Evolutionary conservation across 2,329 filamentous ascomycete genomes (phyloP), one percentile per base, ranked within the genome.

Genomic region (Nemania sp.): DNA sequence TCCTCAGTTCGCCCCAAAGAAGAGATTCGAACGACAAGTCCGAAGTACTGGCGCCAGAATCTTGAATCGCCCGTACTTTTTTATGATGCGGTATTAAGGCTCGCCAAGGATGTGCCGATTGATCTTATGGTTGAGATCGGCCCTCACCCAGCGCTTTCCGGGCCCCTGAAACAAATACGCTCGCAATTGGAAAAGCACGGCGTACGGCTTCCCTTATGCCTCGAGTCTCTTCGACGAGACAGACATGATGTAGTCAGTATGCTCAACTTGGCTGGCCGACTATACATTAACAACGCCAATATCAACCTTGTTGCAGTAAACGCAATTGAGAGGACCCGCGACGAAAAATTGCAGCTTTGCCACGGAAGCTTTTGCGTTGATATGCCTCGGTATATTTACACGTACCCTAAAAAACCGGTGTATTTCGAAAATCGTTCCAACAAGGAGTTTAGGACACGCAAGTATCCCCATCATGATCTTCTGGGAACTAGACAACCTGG

Each of bases 101-200:
- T 62, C 2, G 20, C 47, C 6, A 20, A 18, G 13, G 27, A 62
- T 18, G 57, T 35, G 3, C n/a, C 43, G 3, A 3, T 59, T 1
- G 54, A 63, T 24, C 32, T 66, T 2, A 3, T 66, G 29, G 49
- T 69, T 1, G 67, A 61, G n/a, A 49, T 69, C 7, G 63, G 67
- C 15, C 58, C 63, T n/a, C 58, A 64, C 13, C 45, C 57, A 15
- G 63, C 63, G 2, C 27, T 69, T n/a, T 20, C 10, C 3, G 56
- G 57, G 0, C 66, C 62, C 1, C 7, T 69, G 5, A 56, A 59
- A n/a, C 66, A 68, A 24, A 66, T 67, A 15, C 43, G 62, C 15
- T 18, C 32, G 20, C 3, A 18, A 10, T 18, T 65, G 10, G 66
- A 47, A 18, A 35, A 41, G 15, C n/a, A 8, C 1, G 52, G 51